phyloP scores from a whole-genome alignment of 345 rosid species.

The Citrus trifoliata region DNA sequence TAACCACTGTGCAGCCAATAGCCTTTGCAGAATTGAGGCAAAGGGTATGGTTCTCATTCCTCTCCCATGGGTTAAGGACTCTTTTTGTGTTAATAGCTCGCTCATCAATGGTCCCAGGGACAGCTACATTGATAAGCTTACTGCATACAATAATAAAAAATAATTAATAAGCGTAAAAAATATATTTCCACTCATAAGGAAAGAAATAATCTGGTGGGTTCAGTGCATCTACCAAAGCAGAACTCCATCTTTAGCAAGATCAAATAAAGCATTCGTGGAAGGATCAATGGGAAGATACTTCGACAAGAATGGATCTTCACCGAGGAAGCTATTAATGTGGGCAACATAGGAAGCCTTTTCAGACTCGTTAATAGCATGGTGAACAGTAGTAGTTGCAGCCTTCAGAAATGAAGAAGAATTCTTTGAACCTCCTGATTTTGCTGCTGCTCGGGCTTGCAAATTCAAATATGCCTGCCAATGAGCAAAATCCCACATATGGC shows the following conservation, averaged over 20 bases:
- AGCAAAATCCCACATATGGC: conserved; percentile 6
- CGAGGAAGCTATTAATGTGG: conserved; percentile 75
- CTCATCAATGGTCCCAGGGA: conserved; percentile 98
- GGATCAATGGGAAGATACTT: conserved; percentile 81
- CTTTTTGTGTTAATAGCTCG: conserved; percentile 90
- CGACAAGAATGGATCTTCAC: conserved; percentile 84
- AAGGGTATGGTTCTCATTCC: conserved; percentile 96
- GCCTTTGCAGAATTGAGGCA: conserved; percentile 98
- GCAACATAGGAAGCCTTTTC: conserved; percentile 94
- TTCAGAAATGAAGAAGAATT: conserved; percentile 73
- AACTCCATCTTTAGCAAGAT: conserved; percentile 86
- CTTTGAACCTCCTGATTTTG: conserved; percentile 58
- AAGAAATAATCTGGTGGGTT: neutral
- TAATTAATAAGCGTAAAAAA: conserved; percentile 16
- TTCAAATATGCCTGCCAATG: conserved; percentile 61
- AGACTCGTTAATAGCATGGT: conserved; percentile 77
- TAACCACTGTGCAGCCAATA: conserved; percentile 97
- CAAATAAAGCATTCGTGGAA: conserved; percentile 72
- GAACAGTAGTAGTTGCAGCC: conserved; percentile 84
- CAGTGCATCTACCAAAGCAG: conserved; percentile 68
- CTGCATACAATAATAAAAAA: conserved; percentile 45
- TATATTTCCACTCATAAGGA: neutral
- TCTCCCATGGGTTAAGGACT: conserved; percentile 91
- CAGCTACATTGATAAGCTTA: conserved; percentile 95
- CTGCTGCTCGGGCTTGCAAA: conserved; percentile 62